phyloP scores from a whole-genome alignment of 2,329 filamentous ascomycete species.

The Sporothrix curviconia region DNA sequence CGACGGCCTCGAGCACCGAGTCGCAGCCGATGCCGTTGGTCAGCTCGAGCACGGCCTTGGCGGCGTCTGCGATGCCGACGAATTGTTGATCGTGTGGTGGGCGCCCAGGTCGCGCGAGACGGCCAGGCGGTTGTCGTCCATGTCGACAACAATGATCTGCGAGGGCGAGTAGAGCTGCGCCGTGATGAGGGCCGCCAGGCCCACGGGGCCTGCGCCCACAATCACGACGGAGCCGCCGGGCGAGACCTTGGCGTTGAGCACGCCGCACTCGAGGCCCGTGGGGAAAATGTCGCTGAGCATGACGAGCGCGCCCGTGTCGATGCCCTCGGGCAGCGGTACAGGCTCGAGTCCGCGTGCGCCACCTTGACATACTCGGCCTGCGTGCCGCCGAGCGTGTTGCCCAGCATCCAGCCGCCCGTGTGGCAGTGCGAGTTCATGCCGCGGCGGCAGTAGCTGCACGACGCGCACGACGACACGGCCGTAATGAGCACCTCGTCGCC shows the following conservation, averaged over 20 bases:
- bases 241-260: conserved; percentile 43
- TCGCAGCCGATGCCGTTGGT: conserved; percentile 50
- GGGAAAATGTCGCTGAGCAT: conserved; percentile 51
- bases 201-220: conserved; percentile 50
- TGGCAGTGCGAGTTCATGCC: conserved; percentile 48
- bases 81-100: conserved; percentile 36
- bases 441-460: conserved; percentile 43
- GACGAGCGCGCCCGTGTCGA: conserved; percentile 34
- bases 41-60: conserved; percentile 32
- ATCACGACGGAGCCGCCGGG: conserved; percentile 48
- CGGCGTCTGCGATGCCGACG: conserved; percentile 22
- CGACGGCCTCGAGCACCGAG: conserved; percentile 52
- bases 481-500: conserved; percentile 48
- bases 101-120: conserved; percentile 44
- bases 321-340: conserved; percentile 39
- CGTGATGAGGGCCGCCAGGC: conserved; percentile 48
- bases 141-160: conserved; percentile 45
- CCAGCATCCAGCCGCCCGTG: conserved; percentile 49
- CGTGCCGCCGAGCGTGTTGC: conserved; percentile 46
- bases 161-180: conserved; percentile 48
- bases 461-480: conserved; percentile 44
- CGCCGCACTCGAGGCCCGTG: conserved; percentile 49
- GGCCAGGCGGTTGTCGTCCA: conserved; percentile 40
- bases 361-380: conserved; percentile 52
- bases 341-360: conserved; percentile 42